Percentiles rank a stretch among this genome's conserved stretches.
Conservation (phyloP, 495 filamentous ascomycete species). For the Hypoxylon intermedium region DNA sequence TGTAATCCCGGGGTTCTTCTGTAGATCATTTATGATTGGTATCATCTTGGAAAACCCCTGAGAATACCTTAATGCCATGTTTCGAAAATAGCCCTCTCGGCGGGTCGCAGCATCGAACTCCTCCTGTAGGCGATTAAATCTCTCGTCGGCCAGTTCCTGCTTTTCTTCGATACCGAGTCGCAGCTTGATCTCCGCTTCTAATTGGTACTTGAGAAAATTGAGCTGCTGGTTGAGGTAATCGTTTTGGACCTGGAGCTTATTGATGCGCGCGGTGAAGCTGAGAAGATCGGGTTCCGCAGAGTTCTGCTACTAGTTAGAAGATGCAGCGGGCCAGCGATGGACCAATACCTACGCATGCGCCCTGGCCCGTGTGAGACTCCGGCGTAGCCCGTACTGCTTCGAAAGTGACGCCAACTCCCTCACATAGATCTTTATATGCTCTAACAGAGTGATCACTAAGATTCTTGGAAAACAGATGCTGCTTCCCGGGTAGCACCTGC, state of each 20-base stretch:
- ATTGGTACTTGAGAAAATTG: neutral
- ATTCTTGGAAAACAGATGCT: conserved; percentile 14
- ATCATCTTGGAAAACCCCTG: neutral
- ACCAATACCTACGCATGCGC: neutral
- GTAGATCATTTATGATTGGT: neutral
- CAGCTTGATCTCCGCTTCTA: conserved; percentile 3
- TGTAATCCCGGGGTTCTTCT: neutral
- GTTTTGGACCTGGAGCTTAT: conserved; percentile 1
- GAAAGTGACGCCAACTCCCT: conserved; percentile 1
- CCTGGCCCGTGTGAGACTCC: neutral
- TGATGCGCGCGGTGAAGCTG: conserved; percentile 1
- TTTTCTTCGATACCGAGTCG: neutral
- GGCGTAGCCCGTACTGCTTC: conserved; percentile 1
- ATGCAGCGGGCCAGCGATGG: neutral
- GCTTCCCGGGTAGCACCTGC: conserved; percentile 7
- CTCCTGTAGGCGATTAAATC: neutral
- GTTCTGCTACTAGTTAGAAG: neutral
- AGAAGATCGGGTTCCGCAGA: neutral
- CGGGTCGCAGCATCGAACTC: neutral
- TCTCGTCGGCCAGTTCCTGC: conserved; percentile 2
- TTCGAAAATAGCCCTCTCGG: neutral
- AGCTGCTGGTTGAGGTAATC: conserved; percentile 1
- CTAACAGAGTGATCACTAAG: conserved; percentile 8
- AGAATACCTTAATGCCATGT: neutral
- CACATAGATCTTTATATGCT: conserved; percentile 9